phyloP scores from a whole-genome alignment of 1,284 basidiomycete species.

The Gomphus bonarii region DNA sequence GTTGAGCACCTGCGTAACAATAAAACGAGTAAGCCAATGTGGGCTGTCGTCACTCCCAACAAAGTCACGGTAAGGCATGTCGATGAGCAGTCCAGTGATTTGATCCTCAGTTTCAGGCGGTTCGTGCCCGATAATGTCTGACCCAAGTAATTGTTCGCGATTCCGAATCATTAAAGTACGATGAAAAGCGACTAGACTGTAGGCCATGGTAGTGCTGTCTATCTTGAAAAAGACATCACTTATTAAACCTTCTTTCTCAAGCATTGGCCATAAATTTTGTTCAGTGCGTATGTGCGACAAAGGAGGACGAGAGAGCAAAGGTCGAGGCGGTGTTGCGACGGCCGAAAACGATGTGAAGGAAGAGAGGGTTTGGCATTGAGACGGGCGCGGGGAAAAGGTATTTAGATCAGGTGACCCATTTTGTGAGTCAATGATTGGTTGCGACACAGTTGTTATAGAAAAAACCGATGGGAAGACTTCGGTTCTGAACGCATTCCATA shows the following conservation, averaged over 20 bases:
- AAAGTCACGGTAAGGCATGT: constrained; percentile 25
- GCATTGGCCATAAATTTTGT: constrained; percentile 30
- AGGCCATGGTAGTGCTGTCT: constrained; percentile 46
- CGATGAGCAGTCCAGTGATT: constrained; percentile 7
- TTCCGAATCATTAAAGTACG: constrained; percentile 35
- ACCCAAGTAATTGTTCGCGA: constrained; percentile 40
- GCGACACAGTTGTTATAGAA: constrained; percentile 17
- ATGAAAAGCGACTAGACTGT: constrained; percentile 51
- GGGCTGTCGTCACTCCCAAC: constrained; percentile 61
- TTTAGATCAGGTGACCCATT: constrained; percentile 34
- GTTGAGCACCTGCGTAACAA: constrained; percentile 27
- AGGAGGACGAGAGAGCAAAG: constrained; percentile 5
- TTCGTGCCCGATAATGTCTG: constrained; percentile 28
- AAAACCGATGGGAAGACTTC: constrained; percentile 35
- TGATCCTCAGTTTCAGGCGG: constrained; percentile 14
- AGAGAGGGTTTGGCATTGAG: constrained; percentile 14
- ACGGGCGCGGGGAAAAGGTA: constrained; percentile 52
- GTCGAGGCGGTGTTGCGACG: constrained; percentile 1
- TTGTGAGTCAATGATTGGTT: constrained; percentile 8
- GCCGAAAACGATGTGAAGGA: not conserved
- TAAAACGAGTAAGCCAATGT: constrained; percentile 67
- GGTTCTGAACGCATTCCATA: constrained; percentile 49
- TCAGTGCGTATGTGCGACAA: constrained; percentile 11
- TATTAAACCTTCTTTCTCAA: constrained; percentile 61
- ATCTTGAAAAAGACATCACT: constrained; percentile 49